A percentile compares a stretch with the other conserved stretches of the same genome.
Conservation (phyloP, 2,329 filamentous ascomycete genomes). For the Phaeophleospora eucalypticola region DNA sequence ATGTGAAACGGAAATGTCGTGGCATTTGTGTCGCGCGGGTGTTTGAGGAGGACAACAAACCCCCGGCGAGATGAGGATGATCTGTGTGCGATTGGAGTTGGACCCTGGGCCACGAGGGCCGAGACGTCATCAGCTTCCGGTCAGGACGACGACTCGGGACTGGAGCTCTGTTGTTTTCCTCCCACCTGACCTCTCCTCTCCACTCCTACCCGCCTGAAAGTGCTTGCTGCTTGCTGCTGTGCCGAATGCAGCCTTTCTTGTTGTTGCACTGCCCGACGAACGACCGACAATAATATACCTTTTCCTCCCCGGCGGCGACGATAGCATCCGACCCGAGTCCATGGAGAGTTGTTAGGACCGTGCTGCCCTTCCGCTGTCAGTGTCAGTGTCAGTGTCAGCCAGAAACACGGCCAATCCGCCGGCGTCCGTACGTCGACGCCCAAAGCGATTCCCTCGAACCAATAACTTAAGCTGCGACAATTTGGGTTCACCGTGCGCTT, state of each 20-base stretch:
- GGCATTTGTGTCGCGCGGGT: background rate
- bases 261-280: too few relatives aligned
- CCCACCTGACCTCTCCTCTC: background rate
- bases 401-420: too few relatives aligned
- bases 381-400: too few relatives aligned
- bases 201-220: too few relatives aligned
- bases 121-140: background rate
- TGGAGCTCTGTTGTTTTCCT: too few relatives aligned
- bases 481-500: background rate
- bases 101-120: too few relatives aligned
- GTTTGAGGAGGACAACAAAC: background rate
- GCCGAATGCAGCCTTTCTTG: too few relatives aligned
- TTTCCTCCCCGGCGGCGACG: background rate
- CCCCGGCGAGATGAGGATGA: too few relatives aligned
- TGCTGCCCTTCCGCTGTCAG: background rate
- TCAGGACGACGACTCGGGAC: too few relatives aligned
- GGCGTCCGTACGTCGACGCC: background rate
- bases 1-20: background rate
- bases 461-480: background rate
- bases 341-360: background rate
- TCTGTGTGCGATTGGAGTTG: too few relatives aligned
- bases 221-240: too few relatives aligned
- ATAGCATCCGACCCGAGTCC: background rate
- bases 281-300: too few relatives aligned
- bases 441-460: background rate